phyloP scores from a whole-genome alignment of 345 rosid species.

The Reutealis trisperma region DNA sequence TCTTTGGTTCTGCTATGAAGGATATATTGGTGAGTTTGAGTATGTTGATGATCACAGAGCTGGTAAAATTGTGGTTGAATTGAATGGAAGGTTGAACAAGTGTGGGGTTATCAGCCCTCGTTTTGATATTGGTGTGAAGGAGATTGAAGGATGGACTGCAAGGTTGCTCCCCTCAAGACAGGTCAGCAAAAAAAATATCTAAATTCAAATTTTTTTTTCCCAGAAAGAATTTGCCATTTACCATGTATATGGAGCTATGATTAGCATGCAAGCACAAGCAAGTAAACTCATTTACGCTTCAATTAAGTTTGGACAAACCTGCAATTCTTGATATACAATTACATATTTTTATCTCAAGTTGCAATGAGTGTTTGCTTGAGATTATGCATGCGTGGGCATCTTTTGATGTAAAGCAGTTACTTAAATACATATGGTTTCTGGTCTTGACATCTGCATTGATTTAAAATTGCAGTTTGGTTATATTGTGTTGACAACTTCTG shows the following conservation, averaged over 20 bases:
- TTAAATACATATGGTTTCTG: neutral
- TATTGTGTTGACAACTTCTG: conserved; percentile 38
- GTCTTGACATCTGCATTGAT: neutral
- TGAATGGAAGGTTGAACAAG: conserved; percentile 36
- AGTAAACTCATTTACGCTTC: neutral
- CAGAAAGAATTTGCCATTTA: no score
- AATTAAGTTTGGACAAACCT: neutral
- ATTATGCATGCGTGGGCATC: no score
- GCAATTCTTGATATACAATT: neutral
- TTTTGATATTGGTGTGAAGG: conserved; percentile 38
- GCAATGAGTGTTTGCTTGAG: no score
- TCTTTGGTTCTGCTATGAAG: conserved; percentile 4
- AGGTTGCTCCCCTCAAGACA: conserved; percentile 39
- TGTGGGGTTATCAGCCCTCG: conserved; percentile 43
- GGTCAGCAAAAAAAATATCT: conserved; percentile 3
- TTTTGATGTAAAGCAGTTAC: neutral
- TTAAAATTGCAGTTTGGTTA: conserved; percentile 34
- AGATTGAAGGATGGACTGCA: conserved; percentile 38
- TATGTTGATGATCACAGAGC: conserved; percentile 38
- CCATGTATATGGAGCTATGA: neutral
- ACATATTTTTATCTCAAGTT: neutral
- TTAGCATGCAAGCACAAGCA: neutral
- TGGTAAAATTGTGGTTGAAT: conserved; percentile 36
- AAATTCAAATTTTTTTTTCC: neutral
- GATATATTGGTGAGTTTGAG: conserved; percentile 38